Base-by-base conservation (phyloP, 345 rosid species). In the Nephelium lappaceum region DNA sequence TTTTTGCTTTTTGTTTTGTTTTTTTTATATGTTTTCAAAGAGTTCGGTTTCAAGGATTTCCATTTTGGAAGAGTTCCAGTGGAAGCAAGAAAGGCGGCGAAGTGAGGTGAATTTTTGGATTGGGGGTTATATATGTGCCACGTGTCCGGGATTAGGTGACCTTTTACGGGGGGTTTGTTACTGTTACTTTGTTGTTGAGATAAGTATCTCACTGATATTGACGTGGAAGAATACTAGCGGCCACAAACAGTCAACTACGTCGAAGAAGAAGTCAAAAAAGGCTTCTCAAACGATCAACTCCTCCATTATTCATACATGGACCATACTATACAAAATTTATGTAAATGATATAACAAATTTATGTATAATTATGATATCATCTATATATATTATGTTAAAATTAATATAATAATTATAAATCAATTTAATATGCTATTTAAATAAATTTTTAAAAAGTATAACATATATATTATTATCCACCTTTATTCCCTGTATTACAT, bases 71-170 rank as follows among this genome's bases (percentile, higher is more conserved):
- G 60, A 70, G 47, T 77, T 57, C 21, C 71, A 0, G 11, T 23
- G 21, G 3, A 49, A 25, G 80, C 55, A 55, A 25, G 21, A 60
- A 79, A 79, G 81, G 85, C 83, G 85, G 84, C 84, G 75, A 82
- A 27, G 77, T 61, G 75, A 65, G 82, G 82, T 65, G 14, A 63
- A 65, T 60, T 70, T 21, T 60, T 10, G 24, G 78, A 69, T 72
- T 58, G 80, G 53, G 53, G 83, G n/a, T 65, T 82, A 62, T 75
- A 77, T 80, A 76, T 3, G 31, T 64, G 81, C 83, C 87, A 82
- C 78, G 89, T 86, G 89, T 57, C 45, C 3, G 27, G 14, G 27
- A 12, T 11, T 38, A 31, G 23, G 43, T 66, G 73, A 3, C 11
- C 10, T 66, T n/a, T 11, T 6, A 23, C 0, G 18, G 27, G 2